phyloP scores from a whole-genome alignment of 1,284 basidiomycete species.

The Pseudozyma sp. region DNA sequence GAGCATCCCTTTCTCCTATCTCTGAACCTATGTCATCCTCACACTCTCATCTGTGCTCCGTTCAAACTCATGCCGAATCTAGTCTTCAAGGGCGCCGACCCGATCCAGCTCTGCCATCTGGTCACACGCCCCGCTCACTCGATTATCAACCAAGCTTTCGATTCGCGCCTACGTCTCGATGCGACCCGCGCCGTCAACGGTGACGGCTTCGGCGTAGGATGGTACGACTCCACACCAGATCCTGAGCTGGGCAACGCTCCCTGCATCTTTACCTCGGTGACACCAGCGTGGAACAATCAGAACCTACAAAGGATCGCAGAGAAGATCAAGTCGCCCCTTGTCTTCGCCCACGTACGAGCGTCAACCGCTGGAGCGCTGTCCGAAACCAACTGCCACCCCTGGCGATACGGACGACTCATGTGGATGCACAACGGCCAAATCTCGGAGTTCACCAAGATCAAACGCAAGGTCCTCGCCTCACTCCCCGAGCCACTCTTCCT shows the following conservation, averaged over 20 bases:
- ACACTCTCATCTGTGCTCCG: neutral
- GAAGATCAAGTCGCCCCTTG: conserved; percentile 65
- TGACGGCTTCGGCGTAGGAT: conserved; percentile 95
- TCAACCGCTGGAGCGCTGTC: conserved; percentile 60
- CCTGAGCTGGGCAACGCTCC: conserved; percentile 71
- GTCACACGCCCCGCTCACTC: conserved; percentile 91
- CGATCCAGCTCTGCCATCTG: conserved; percentile 72
- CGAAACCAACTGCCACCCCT: conserved; percentile 66
- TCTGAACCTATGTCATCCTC: too few relatives aligned
- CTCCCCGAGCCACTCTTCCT: conserved; percentile 61
- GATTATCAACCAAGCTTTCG: conserved; percentile 73
- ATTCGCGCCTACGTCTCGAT: conserved; percentile 70
- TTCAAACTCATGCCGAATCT: conserved; percentile 17
- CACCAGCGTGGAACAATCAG: conserved; percentile 72
- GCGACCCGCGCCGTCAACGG: conserved; percentile 71
- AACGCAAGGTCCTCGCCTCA: conserved; percentile 52
- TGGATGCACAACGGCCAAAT: conserved; percentile 68
- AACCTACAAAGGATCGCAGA: conserved; percentile 64
- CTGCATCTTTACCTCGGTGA: conserved; percentile 96
- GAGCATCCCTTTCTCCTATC: too few relatives aligned
- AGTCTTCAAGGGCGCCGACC: conserved; percentile 64
- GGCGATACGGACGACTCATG: conserved; percentile 64
- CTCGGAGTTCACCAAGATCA: conserved; percentile 58
- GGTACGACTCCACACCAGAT: conserved; percentile 70
- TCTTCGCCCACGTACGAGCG: conserved; percentile 64